A percentile compares a stretch with the other conserved stretches of the same genome.
phyloP scores from a whole-genome alignment of 495 filamentous ascomycete species.

The Podospora conica region DNA sequence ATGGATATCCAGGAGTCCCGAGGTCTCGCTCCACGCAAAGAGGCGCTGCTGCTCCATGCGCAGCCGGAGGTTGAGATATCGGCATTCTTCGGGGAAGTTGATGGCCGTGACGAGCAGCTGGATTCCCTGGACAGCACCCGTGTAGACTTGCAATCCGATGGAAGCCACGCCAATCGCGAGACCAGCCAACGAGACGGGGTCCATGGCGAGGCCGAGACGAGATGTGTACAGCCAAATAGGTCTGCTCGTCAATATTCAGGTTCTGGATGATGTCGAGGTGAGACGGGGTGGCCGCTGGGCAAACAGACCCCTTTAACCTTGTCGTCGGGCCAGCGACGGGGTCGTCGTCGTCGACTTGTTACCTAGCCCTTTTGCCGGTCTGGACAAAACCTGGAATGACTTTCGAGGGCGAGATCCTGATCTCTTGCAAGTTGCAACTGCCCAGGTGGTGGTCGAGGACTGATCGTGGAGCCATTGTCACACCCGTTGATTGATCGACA shows the following conservation, averaged over 20 bases:
- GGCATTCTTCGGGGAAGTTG: constrained; percentile 37
- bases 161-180: constrained; percentile 38
- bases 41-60: constrained; percentile 43
- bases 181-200: constrained; percentile 35
- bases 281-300: not conserved
- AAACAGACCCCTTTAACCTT: not conserved
- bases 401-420: not conserved
- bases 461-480: not conserved
- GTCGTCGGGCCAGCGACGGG: not conserved
- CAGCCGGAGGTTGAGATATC: constrained; percentile 38
- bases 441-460: not conserved
- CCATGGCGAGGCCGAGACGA: constrained; percentile 22
- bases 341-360: not conserved
- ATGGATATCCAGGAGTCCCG: constrained; percentile 36
- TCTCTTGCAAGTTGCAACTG: not conserved
- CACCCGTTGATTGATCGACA: not conserved
- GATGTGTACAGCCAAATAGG: not conserved
- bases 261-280: not conserved
- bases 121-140: constrained; percentile 38
- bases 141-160: constrained; percentile 37
- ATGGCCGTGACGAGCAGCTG: constrained; percentile 39
- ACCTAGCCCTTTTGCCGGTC: not conserved
- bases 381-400: not conserved
- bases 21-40: constrained; percentile 44
- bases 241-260: not conserved